Evolutionary conservation across 768 basidiomycete species (phyloP).

Genomic region (Pulveroboletus sp.): DNA sequence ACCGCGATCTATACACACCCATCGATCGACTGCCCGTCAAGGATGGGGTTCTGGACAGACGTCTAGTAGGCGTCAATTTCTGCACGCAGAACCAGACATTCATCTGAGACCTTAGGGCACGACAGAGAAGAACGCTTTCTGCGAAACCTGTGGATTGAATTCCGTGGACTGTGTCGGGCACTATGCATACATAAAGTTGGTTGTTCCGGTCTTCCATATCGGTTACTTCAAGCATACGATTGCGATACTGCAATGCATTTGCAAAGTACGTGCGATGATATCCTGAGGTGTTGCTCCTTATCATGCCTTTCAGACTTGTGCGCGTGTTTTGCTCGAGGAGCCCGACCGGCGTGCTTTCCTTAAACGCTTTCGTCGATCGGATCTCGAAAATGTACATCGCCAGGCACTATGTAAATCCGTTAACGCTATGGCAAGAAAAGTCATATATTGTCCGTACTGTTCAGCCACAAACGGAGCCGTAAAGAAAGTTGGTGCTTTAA

Average conservation of each 20-base stretch:
- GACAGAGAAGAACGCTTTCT: conserved; percentile 86
- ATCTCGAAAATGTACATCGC: conserved; percentile 90
- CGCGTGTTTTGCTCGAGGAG: conserved; percentile 85
- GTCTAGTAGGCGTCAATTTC: conserved; percentile 56
- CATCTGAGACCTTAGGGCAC: conserved; percentile 61
- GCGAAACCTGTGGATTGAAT: conserved; percentile 90
- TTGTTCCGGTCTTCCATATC: conserved; percentile 96
- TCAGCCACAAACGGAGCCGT: conserved; percentile 91
- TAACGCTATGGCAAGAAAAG: conserved; percentile 82
- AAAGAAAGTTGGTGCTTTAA: conserved; percentile 91
- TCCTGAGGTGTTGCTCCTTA: background rate
- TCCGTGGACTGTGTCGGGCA: conserved; percentile 96
- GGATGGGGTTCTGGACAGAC: conserved; percentile 88
- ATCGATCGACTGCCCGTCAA: conserved; percentile 81
- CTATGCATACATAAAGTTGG: conserved; percentile 97
- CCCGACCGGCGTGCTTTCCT: conserved; percentile 79
- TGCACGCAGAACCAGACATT: background rate
- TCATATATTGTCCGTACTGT: conserved; percentile 90
- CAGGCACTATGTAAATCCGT: conserved; percentile 79
- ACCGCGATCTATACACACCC: conserved; percentile 85
- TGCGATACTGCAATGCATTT: conserved; percentile 89
- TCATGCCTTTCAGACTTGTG: conserved; percentile 63
- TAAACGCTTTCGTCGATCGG: conserved; percentile 84
- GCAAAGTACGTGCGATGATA: conserved; percentile 59
- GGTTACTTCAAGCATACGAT: conserved; percentile 98